Evolutionary conservation across 768 basidiomycete species (phyloP), one percentile per base, ranked within the genome.

Genomic region (Agrocybe chaxingu): DNA sequence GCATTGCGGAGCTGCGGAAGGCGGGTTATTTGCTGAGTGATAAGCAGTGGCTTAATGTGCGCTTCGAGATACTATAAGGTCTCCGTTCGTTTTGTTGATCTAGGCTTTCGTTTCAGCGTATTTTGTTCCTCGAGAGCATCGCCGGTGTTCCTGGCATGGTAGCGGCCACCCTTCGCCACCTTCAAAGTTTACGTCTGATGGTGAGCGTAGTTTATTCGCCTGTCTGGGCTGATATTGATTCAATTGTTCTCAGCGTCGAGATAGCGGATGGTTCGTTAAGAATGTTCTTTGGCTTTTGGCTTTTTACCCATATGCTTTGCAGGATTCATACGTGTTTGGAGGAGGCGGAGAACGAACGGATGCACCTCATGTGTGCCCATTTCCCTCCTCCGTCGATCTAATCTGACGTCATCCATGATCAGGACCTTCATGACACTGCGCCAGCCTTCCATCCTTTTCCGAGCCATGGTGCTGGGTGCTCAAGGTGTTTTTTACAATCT

Each of bases 61-160:
- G 82, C 67, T 38, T 8, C 40, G 10, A 32, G 29, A 11, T 36
- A 18, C 16, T 9, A 24, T 49, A 35, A 33, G 1, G 45, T 34
- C 18, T n/a, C 19, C 31, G 30, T 51, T 16, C 42, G 29, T 12
- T 40, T 36, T 49, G 34, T 16, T 44, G 31, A 8, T 32, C 30
- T 12, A 53, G 18, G 3, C 12, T 49, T 58, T 9, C 18, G 19
- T 47, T 33, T 8, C 49, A 80, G 80, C 75, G 80, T 34, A 79
- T 80, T 45, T 58, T 79, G 19, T 74, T 77, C 70, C 76, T 98
- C 32, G 96, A 98, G 70, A 85, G 80, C 46, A 82, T 97, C 47
- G 97, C 97, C 9, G 97, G 91, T 16, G 94, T 98, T 1, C 96
- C 96, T 13, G 95, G 95, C 4, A 95, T 95, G 92, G 92, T 89